Conservation (phyloP, 202 grass and related monocot genomes). For the Sporobolus alterniflorus region DNA sequence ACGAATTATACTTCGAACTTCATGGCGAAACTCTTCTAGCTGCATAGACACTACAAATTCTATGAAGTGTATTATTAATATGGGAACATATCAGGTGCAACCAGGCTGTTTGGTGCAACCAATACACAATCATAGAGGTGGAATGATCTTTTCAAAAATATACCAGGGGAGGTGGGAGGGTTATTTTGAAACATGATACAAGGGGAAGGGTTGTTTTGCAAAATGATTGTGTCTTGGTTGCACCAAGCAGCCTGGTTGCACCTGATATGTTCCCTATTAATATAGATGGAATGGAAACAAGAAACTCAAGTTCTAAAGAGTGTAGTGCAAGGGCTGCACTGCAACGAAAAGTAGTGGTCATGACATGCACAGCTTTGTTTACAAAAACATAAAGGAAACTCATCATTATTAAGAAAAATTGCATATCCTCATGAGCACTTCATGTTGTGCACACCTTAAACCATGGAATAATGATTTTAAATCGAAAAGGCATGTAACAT, state of each 20-base stretch:
- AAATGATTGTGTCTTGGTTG: too few species aligned
- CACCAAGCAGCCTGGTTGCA: too few species aligned
- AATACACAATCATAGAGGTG: too few species aligned
- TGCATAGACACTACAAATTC: slow-evolving; percentile 35
- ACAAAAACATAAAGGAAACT: not conserved
- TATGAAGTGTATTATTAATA: slow-evolving; percentile 2
- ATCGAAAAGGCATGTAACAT: not conserved
- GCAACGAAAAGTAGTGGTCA: not conserved
- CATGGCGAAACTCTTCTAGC: slow-evolving; percentile 40
- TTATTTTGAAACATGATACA: too few species aligned
- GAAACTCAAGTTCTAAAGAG: not conserved
- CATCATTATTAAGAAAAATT: not conserved
- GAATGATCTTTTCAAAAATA: too few species aligned
- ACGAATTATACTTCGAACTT: slow-evolving; percentile 47
- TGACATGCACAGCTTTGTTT: not conserved
- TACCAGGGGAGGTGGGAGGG: too few species aligned
- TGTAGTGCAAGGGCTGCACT: not conserved
- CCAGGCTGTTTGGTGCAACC: too few species aligned
- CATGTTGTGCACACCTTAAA: not conserved
- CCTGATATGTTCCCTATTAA: too few species aligned
- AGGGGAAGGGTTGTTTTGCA: too few species aligned
- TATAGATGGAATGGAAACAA: not conserved
- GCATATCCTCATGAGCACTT: not conserved
- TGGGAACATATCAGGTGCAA: too few species aligned
- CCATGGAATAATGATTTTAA: not conserved